Evolutionary conservation across 352 stramenopile genomes (phyloP).

Genomic region (Pythium aquatile): DNA sequence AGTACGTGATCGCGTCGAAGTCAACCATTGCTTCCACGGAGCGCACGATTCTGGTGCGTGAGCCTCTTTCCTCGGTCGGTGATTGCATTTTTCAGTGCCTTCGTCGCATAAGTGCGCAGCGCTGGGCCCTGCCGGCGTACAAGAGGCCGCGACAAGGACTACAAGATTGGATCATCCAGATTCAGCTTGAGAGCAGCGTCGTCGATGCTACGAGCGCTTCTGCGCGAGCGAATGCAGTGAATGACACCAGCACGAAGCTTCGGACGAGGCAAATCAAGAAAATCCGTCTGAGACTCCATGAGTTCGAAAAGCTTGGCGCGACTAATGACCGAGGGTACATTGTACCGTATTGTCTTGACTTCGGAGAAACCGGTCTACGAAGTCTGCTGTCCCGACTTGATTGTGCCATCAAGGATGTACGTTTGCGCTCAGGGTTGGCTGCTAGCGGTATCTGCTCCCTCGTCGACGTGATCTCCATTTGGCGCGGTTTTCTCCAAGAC

Average conservation of each 20-base stretch:
- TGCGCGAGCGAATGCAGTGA: constrained; percentile 12
- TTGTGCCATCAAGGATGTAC: constrained; percentile 1
- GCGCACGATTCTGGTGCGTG: not conserved
- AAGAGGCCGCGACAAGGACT: constrained; percentile 44
- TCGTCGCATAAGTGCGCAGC: constrained; percentile 34
- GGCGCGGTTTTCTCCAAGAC: constrained; percentile 19
- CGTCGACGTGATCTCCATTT: constrained; percentile 4
- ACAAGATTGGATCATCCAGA: constrained; percentile 49
- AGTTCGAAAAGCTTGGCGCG: constrained; percentile 27
- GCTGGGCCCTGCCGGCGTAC: constrained; percentile 42
- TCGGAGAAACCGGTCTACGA: constrained; percentile 43
- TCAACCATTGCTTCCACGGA: not conserved
- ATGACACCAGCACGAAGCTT: constrained; percentile 28
- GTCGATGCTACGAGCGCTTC: constrained; percentile 5
- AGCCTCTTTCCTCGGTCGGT: constrained; percentile 29
- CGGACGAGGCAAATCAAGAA: constrained; percentile 62
- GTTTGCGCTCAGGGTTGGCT: not conserved
- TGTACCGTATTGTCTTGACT: constrained; percentile 65
- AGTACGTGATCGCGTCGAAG: constrained; percentile 34
- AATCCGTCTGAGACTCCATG: constrained; percentile 36
- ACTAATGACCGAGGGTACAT: constrained; percentile 37
- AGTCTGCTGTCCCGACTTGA: constrained; percentile 13
- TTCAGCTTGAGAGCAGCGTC: constrained; percentile 21
- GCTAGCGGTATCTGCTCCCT: not conserved
- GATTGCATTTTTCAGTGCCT: constrained; percentile 34